phyloP scores from a whole-genome alignment of 208 protist species.

The Leptomonas seymouri region DNA sequence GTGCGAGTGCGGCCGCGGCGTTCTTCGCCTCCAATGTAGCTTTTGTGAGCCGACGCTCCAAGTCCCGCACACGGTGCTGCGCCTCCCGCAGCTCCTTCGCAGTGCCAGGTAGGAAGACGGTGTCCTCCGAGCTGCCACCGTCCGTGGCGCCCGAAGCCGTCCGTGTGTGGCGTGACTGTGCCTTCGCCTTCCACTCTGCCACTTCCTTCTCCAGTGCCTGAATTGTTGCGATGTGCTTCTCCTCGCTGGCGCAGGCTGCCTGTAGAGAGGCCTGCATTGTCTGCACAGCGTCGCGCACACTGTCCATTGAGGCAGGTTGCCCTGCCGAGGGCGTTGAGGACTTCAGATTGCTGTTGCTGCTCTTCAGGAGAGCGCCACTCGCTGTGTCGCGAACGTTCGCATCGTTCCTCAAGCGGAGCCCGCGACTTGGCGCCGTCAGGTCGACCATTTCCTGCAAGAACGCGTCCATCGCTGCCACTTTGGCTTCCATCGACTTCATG shows the following conservation, averaged over 20 bases:
- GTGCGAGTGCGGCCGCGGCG: conserved; percentile 17
- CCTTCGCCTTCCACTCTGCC: conserved; percentile 27
- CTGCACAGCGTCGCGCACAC: conserved; percentile 47
- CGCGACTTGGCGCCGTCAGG: conserved; percentile 17
- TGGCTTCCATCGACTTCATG: conserved; percentile 26
- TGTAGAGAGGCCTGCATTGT: conserved; percentile 31
- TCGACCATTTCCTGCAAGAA: conserved; percentile 41
- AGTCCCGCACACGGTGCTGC: conserved; percentile 29
- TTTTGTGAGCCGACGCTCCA: conserved; percentile 22
- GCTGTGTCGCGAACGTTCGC: conserved; percentile 8
- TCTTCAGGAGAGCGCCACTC: not conserved
- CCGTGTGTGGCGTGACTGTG: not conserved
- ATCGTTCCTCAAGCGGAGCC: conserved; percentile 29
- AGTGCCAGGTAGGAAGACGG: conserved; percentile 37
- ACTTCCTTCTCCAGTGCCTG: conserved; percentile 36
- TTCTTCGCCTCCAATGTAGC: conserved; percentile 22
- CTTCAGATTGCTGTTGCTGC: not conserved
- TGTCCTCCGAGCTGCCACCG: conserved; percentile 1
- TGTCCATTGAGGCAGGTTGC: conserved; percentile 27
- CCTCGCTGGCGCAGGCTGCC: conserved; percentile 16
- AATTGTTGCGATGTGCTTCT: conserved; percentile 26
- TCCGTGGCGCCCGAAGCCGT: conserved; percentile 6
- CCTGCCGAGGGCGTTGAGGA: not conserved
- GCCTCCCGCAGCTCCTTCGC: conserved; percentile 37
- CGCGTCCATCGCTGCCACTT: conserved; percentile 24